These are phyloP conservation scores for Bathelium albidoporum DNA, from an alignment of 495 filamentous ascomycete species.

Conservation along the genomic window DNA sequence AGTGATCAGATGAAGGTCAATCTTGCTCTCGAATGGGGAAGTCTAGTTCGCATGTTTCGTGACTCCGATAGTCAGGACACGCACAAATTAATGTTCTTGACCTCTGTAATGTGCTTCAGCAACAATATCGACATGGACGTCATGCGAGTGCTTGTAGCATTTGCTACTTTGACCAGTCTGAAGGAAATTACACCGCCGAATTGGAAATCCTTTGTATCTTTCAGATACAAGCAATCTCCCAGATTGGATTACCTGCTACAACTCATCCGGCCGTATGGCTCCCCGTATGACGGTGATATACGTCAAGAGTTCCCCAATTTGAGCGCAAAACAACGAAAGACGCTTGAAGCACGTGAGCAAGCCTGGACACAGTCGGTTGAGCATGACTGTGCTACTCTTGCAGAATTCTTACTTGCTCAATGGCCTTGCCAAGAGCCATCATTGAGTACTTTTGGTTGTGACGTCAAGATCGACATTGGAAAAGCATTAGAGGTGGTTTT, in stretches of 20 bases:
- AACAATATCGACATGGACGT: conserved; percentile 28
- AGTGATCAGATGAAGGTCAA: conserved; percentile 28
- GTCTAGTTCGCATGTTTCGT: conserved; percentile 29
- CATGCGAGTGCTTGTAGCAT: conserved; percentile 31
- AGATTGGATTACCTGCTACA: conserved; percentile 15
- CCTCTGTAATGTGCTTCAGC: conserved; percentile 34
- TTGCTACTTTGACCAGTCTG: conserved; percentile 28
- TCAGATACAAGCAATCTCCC: conserved; percentile 21
- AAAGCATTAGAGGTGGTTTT: conserved; percentile 31
- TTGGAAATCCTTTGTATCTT: conserved; percentile 25
- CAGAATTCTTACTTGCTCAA: conserved; percentile 27
- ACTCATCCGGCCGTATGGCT: conserved; percentile 22
- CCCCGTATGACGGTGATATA: conserved; percentile 21
- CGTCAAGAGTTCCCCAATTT: conserved; percentile 16
- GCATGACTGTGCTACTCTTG: conserved; percentile 24
- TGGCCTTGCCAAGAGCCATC: conserved; percentile 33
- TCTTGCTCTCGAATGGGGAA: conserved; percentile 37
- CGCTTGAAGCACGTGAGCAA: conserved; percentile 18
- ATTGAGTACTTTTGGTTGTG: conserved; percentile 14
- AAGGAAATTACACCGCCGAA: conserved; percentile 26
- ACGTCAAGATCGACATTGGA: conserved; percentile 26
- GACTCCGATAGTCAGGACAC: conserved; percentile 15
- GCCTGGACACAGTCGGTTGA: conserved; percentile 23
- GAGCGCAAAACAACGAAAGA: conserved; percentile 16
- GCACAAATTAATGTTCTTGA: conserved; percentile 35